Percentiles rank a stretch among this genome's conserved stretches.
Evolutionary conservation across 306 rosid species (phyloP).

Genomic region (Pyrus pyrifolia): DNA sequence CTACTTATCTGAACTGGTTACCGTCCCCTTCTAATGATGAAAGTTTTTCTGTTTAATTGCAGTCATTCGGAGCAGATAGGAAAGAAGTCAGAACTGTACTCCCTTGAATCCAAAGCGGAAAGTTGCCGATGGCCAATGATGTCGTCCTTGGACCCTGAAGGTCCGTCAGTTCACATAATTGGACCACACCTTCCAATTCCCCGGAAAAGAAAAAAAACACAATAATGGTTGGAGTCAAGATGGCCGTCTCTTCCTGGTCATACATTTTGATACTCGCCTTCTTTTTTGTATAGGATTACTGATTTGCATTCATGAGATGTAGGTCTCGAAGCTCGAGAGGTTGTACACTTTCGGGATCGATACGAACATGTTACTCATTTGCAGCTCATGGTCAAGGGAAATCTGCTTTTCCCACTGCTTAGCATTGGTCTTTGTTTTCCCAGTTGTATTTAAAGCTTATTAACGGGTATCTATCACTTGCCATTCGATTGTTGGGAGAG

Average conservation of each 20-base stretch:
- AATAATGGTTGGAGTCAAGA: constrained; percentile 33
- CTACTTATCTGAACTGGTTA: neutral
- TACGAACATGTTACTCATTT: neutral
- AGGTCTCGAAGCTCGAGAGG: constrained; percentile 27
- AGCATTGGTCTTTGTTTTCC: neutral
- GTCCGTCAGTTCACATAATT: neutral
- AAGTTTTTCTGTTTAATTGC: constrained; percentile 20
- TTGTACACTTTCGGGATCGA: constrained; percentile 13
- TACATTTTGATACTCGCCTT: constrained; percentile 6
- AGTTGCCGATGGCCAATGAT: neutral
- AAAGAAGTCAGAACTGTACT: constrained; percentile 64
- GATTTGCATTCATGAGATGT: constrained; percentile 30
- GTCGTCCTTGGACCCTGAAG: neutral
- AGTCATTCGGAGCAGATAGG: constrained; percentile 78
- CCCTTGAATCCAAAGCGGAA: constrained; percentile 29
- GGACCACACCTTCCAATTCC: constrained; percentile 10
- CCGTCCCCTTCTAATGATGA: neutral
- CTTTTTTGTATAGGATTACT: constrained; percentile 31
- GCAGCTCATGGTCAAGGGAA: neutral
- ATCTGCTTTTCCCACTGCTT: neutral
- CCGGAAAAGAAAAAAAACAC: constrained; percentile 19
- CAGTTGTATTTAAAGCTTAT: neutral
- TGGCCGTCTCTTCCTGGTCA: constrained; percentile 19
- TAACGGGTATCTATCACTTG: neutral
- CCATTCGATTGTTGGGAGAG: neutral